phyloP scores from a whole-genome alignment of 169 alveolate species.

The Eimeria falciformis region DNA sequence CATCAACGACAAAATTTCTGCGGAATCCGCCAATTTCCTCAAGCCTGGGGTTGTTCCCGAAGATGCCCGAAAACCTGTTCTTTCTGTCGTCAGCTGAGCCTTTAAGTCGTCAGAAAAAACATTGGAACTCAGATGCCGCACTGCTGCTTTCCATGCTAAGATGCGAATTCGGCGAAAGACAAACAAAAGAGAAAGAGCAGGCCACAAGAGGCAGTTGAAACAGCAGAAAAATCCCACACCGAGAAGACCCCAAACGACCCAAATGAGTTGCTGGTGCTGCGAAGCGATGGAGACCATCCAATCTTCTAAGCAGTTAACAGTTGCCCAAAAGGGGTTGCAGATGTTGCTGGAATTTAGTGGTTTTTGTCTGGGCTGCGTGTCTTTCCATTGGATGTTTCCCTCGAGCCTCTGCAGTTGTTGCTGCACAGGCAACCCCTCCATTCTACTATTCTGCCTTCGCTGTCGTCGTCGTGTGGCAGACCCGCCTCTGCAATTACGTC shows the following conservation, averaged over 20 bases:
- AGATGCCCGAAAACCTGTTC: not conserved
- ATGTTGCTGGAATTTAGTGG: not conserved
- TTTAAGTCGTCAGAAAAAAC: constrained; percentile 31
- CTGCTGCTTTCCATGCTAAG: not conserved
- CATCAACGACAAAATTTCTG: constrained; percentile 29
- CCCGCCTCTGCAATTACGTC: too few species aligned
- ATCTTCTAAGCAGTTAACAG: constrained; percentile 9
- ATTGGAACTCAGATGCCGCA: not conserved
- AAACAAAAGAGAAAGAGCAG: not conserved
- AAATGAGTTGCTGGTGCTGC: not conserved
- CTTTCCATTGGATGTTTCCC: too few species aligned
- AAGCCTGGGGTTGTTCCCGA: not conserved
- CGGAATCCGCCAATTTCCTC: not conserved
- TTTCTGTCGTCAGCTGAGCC: not conserved
- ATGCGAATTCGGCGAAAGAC: constrained; percentile 16
- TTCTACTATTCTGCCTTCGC: too few species aligned
- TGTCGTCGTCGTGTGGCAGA: too few species aligned
- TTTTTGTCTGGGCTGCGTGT: too few species aligned
- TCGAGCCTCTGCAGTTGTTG: too few species aligned
- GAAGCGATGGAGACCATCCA: not conserved
- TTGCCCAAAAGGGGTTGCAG: constrained; percentile 12
- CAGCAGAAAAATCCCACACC: constrained; percentile 27
- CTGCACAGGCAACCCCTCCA: too few species aligned
- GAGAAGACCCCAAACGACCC: constrained; percentile 34
- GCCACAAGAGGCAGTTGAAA: constrained; percentile 44